A percentile compares a stretch with the other conserved stretches of the same genome.
These are phyloP conservation scores for Linnemannia hyalina DNA, from an alignment of 192 early-diverging fungal genomes.

Conservation along the genomic window DNA sequence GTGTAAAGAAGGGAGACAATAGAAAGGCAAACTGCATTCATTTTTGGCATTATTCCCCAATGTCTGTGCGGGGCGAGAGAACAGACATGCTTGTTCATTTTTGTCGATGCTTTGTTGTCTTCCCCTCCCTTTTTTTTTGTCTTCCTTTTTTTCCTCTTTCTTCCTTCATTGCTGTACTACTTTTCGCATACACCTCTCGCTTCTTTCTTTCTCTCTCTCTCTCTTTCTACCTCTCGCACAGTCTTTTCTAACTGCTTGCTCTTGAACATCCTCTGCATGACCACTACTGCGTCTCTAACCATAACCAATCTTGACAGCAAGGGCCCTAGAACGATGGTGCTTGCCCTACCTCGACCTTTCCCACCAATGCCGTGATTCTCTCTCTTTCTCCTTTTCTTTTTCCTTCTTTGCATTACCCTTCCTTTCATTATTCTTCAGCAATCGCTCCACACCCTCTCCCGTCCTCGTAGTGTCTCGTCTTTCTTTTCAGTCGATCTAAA, in stretches of 20 bases:
- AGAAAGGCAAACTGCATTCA: background rate
- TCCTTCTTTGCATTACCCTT: background rate
- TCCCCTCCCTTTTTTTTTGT: background rate
- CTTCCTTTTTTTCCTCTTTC: background rate
- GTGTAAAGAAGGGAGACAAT: background rate
- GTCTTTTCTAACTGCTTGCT: background rate
- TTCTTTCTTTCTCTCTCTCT: background rate
- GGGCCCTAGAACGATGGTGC: background rate
- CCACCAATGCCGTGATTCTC: background rate
- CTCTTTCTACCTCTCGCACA: background rate
- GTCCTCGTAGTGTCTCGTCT: background rate
- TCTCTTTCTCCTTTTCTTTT: background rate
- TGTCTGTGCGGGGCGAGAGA: background rate
- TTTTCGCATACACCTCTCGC: background rate
- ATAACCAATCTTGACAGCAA: background rate
- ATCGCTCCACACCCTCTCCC: too few species aligned
- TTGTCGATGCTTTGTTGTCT: background rate
- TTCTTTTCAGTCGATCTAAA: background rate
- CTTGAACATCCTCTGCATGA: background rate
- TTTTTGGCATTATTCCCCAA: background rate
- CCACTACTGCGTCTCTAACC: background rate
- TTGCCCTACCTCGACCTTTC: background rate
- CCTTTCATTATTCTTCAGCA: background rate
- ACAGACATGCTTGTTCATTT: background rate
- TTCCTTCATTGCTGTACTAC: background rate